Base-by-base conservation (phyloP, 441 rosid genomes). In the Adansonia grandidieri region DNA sequence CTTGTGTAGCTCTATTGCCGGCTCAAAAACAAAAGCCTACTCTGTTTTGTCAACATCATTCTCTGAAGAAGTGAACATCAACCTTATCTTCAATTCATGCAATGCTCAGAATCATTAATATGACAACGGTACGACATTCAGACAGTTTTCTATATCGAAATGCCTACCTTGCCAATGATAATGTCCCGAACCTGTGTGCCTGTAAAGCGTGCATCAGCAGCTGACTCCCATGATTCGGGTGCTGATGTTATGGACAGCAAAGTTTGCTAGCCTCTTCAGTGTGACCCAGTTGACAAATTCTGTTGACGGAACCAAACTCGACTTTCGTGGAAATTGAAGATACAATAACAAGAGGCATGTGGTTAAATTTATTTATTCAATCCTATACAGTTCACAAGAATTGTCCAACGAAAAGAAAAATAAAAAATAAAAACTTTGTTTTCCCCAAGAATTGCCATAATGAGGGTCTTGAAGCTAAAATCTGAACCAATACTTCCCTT, bases 1-100 rank as follows among this genome's bases (percentile, higher is more conserved):
- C 37, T 9, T 3, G 8, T 5, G 28, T 28, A 22, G 67, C 58
- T 58, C 69, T 9, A 45, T 81, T 79, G 84, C 82, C 60, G 70
- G 74, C 44, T 63, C 42, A 40, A n/a, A 54, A 77, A 28, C 66
- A 44, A 56, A 74, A 67, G 76, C 7, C 71, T 42, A 45, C n/a
- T 28, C 71, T 72, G 74, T 82, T 44, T 73, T 28, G 78, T 82
- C 84, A 73, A 82, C 83, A 40, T 81, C 85, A 37, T 4, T 71
- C 48, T 47, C 51, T 65, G 58, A 53, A 42, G 64, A 53, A 37
- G 40, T 14, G 17, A 9, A 60, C 73, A 57, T 32, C 40, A 14
- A 19, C 53, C 75, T 81, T 65, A 19, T 83, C 80, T 50, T 28
- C 53, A 42, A n/a, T 22, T 15, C 54, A 58, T 73, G 28, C 56